Conservation (phyloP, 352 stramenopile species). For the Globisporangium sylvaticum region DNA sequence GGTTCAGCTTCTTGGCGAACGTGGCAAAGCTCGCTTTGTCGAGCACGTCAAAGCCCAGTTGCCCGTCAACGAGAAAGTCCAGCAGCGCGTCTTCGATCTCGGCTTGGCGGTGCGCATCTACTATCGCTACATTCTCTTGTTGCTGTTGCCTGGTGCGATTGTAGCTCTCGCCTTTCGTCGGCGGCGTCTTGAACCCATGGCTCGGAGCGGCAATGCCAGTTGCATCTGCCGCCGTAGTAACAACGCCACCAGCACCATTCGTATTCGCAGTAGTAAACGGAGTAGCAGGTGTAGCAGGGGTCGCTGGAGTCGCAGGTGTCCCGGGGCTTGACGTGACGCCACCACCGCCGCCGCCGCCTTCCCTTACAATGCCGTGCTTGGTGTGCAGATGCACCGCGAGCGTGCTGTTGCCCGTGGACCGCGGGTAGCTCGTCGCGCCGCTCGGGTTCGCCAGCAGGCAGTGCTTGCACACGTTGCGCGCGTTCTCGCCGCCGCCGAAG, state of each 20-base stretch:
- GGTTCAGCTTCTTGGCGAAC: slow-evolving; percentile 11
- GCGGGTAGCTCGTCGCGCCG: slow-evolving; percentile 10
- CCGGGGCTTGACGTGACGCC: neutral
- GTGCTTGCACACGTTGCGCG: slow-evolving; percentile 8
- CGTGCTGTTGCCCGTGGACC: slow-evolving; percentile 8
- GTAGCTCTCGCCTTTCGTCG: neutral
- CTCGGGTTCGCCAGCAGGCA: neutral
- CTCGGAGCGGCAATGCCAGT: neutral
- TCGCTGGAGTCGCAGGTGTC: neutral
- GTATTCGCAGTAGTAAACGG: neutral
- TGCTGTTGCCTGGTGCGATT: neutral
- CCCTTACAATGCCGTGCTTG: slow-evolving; percentile 14
- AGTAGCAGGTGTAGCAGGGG: neutral
- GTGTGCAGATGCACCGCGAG: slow-evolving; percentile 12
- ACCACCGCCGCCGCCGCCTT: neutral
- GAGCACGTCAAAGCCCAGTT: slow-evolving; percentile 5
- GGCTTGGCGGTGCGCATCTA: neutral
- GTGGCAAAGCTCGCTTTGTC: neutral
- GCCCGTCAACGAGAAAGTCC: slow-evolving; percentile 5
- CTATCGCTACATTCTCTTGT: neutral
- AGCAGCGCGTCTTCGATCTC: slow-evolving; percentile 5
- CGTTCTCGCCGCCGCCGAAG: neutral
- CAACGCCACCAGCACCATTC: neutral
- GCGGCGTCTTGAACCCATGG: neutral
- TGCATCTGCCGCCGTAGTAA: neutral